Evolutionary conservation across 495 filamentous ascomycete genomes (phyloP), one percentile per base, ranked within the genome.

Genomic region (Lasiosphaeris hirsuta): DNA sequence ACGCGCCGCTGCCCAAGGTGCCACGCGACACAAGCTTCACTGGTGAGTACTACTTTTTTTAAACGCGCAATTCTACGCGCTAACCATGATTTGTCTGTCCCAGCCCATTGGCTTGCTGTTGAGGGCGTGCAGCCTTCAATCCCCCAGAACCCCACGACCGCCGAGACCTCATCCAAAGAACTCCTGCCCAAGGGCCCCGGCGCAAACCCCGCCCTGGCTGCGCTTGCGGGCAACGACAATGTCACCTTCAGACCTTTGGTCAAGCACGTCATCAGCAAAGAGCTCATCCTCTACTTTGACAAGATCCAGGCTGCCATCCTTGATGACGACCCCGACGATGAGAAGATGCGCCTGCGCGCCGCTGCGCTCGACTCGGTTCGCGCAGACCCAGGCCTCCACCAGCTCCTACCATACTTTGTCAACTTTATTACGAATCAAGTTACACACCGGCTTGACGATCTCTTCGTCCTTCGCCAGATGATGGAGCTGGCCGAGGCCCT

Each of bases 71-170:
- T 2, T 30, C 2, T 5, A 30, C 39, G 34, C 42, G n/a, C 3
- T 14, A 17, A 17, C 23, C 10, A 30, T 55, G 10, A 55, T 13
- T 37, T 19, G 30, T 36, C 8, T 43, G 39, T 39, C 39, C 8
- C 65, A 95, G 94, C 87, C 42, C 94, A 98, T 70, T 97, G 92
- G 91, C 83, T 97, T 38, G 92, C 93, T 37, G 86, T 97, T 34
- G 94, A 97, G 76, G 94, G 95, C 51, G 92, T 96, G 6, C 92
- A 97, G 65, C 94, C 94, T 10, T 90, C 90, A 0, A 96, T 96
- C 66, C 90, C 91, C 9, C 92, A 97, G 69, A 98, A 98, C 68
- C 94, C 94, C 10, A 90, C 92, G 1, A 82, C 88, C 10, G 82
- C 85, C 57, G 92, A 97, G 70, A 77, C 79, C 5, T 84, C 90